Percentiles rank a stretch among this genome's conserved stretches.
phyloP scores from a whole-genome alignment of 345 rosid genomes.

The Sonneratia alba region DNA sequence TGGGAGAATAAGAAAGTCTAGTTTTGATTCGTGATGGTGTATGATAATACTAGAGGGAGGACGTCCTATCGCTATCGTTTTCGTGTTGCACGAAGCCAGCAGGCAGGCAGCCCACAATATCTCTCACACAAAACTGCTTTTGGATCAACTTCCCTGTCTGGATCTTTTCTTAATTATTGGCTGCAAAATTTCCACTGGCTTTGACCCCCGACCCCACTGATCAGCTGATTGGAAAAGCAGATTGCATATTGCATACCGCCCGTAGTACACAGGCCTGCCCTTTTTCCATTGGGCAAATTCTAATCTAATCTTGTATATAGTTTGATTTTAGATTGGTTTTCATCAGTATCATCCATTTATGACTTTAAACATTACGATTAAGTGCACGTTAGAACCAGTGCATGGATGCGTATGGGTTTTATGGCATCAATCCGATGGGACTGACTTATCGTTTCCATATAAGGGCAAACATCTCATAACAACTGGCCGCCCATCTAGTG shows the following conservation, averaged over 20 bases:
- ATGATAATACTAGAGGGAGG: not conserved
- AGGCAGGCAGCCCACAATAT: not conserved
- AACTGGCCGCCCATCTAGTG: not conserved
- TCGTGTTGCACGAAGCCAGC: not conserved
- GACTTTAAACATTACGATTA: not conserved
- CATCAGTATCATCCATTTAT: not conserved
- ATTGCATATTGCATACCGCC: not conserved
- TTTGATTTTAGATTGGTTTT: not conserved
- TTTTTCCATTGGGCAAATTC: not conserved
- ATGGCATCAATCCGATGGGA: no score
- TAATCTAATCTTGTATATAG: not conserved
- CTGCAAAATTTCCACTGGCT: not conserved
- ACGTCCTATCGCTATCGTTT: not conserved
- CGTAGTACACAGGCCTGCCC: not conserved
- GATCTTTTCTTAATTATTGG: not conserved
- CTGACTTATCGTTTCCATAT: no score
- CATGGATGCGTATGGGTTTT: no score
- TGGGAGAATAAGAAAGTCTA: no score
- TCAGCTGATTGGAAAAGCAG: not conserved
- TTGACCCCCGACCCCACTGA: not conserved
- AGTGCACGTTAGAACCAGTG: no score
- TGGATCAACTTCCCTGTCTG: not conserved
- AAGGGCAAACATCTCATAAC: not conserved
- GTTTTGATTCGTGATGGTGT: no score
- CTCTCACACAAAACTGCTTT: not conserved